These are phyloP conservation scores for Colletotrichum musae DNA, from an alignment of 2,329 filamentous ascomycete species.

Conservation along the genomic window DNA sequence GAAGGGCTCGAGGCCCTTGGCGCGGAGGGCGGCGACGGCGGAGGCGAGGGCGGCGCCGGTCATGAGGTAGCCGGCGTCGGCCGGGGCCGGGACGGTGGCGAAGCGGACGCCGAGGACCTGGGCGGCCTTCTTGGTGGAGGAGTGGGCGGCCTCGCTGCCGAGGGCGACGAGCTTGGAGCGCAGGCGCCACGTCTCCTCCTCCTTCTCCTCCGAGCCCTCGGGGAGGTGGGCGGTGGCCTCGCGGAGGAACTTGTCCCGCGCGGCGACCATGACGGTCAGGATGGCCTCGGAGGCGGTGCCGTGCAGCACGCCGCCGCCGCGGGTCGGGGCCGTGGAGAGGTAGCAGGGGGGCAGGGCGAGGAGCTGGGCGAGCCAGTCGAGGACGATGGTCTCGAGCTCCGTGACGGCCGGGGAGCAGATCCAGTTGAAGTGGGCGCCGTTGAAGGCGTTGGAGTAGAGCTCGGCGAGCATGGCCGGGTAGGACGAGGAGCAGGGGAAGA, in stretches of 20 bases:
- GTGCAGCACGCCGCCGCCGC: conserved; percentile 93
- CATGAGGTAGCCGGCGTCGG: conserved; percentile 78
- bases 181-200: conserved; percentile 75
- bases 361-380: conserved; percentile 90
- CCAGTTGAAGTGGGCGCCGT: conserved; percentile 96
- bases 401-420: conserved; percentile 93
- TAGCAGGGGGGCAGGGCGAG: conserved; percentile 82
- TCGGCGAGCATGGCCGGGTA: conserved; percentile 92
- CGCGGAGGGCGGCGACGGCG: conserved; percentile 75
- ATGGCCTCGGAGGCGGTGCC: conserved; percentile 91
- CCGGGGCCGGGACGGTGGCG: conserved; percentile 74
- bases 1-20: conserved; percentile 84
- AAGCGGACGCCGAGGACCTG: conserved; percentile 89
- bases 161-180: conserved; percentile 78
- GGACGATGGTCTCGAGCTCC: conserved; percentile 91
- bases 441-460: conserved; percentile 91
- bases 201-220: conserved; percentile 74
- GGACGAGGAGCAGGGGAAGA: conserved; percentile 87
- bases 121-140: conserved; percentile 88
- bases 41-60: conserved; percentile 73
- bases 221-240: conserved; percentile 68
- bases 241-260: conserved; percentile 82
- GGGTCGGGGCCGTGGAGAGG: conserved; percentile 77
- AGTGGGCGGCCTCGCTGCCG: conserved; percentile 85
- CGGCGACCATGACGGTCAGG: conserved; percentile 88